Percentiles rank a stretch among this genome's conserved stretches.
These are phyloP conservation scores for Panellus pusillus DNA, from an alignment of 768 basidiomycete species.

Conservation along the genomic window DNA sequence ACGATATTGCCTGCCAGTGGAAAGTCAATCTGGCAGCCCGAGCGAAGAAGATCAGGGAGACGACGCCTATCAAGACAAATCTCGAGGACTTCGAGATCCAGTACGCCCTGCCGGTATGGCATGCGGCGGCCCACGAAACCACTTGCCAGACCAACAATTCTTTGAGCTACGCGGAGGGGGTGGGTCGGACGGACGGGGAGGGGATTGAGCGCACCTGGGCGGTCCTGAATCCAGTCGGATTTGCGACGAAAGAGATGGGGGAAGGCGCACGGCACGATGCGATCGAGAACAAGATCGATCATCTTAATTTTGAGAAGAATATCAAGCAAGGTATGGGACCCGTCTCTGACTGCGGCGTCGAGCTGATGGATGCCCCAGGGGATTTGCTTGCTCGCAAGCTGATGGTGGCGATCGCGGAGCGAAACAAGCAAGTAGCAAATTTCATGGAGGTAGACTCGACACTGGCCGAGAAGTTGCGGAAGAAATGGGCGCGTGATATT, in stretches of 20 bases:
- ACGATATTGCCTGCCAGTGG: too few species aligned
- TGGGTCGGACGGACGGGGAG: slow-evolving; percentile 16
- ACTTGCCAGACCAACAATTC: slow-evolving; percentile 12
- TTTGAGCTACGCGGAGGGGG: slow-evolving; percentile 17
- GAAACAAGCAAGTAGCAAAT: not conserved
- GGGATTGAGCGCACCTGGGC: slow-evolving; percentile 30
- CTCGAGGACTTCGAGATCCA: too few species aligned
- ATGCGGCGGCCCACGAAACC: slow-evolving; percentile 12
- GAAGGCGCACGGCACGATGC: too few species aligned
- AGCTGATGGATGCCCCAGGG: not conserved
- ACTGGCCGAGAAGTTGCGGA: not conserved
- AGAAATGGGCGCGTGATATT: not conserved
- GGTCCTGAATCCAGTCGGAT: slow-evolving; percentile 21
- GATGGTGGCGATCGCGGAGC: slow-evolving; percentile 2
- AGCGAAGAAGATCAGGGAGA: too few species aligned
- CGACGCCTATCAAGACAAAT: too few species aligned
- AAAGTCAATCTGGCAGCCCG: too few species aligned
- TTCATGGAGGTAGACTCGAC: not conserved
- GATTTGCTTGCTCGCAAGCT: not conserved
- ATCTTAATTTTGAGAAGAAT: too few species aligned
- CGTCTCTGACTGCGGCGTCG: slow-evolving; percentile 28
- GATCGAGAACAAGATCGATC: too few species aligned
- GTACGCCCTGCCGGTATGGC: slow-evolving; percentile 13
- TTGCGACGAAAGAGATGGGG: slow-evolving; percentile 32
- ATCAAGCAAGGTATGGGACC: slow-evolving; percentile 23